A percentile compares a stretch with the other conserved stretches of the same genome.
phyloP scores from a whole-genome alignment of 495 filamentous ascomycete genomes.

The Talaromyces wortmannii region DNA sequence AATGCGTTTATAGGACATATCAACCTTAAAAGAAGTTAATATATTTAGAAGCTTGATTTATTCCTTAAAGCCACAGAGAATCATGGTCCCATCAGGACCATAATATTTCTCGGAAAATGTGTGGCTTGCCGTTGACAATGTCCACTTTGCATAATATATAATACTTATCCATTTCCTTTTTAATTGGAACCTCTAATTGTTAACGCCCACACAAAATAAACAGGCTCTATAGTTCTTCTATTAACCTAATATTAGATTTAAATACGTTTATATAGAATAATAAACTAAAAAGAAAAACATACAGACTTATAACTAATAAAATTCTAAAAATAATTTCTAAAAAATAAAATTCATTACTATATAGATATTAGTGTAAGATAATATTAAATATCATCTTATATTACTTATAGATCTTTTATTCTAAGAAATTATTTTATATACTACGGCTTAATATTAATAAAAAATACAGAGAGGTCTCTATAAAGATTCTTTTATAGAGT shows the following conservation, averaged over 20 bases:
- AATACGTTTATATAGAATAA: constrained; percentile 15
- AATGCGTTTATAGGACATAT: too few relatives aligned
- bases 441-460: constrained; percentile 13
- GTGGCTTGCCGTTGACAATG: constrained; percentile 4
- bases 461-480: constrained; percentile 10
- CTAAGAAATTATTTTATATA: constrained; percentile 14
- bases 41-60: too few relatives aligned
- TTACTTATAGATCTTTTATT: constrained; percentile 10
- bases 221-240: constrained; percentile 14
- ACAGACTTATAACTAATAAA: constrained; percentile 16
- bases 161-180: constrained; percentile 11
- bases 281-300: constrained; percentile 17
- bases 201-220: constrained; percentile 10
- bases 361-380: neutral
- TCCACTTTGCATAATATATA: constrained; percentile 16
- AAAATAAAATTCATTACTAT: constrained; percentile 15
- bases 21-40: too few relatives aligned
- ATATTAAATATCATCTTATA: neutral
- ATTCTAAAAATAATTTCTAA: constrained; percentile 17
- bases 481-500: constrained; percentile 13
- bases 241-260: constrained; percentile 10
- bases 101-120: constrained; percentile 2
- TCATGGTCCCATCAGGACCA: too few relatives aligned
- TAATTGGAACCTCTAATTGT: constrained; percentile 13
- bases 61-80: too few relatives aligned